Percentiles rank a stretch among this genome's conserved stretches.
These are phyloP conservation scores for Cenococcum geophilum DNA, from an alignment of 495 filamentous ascomycete genomes.

Conservation along the genomic window DNA sequence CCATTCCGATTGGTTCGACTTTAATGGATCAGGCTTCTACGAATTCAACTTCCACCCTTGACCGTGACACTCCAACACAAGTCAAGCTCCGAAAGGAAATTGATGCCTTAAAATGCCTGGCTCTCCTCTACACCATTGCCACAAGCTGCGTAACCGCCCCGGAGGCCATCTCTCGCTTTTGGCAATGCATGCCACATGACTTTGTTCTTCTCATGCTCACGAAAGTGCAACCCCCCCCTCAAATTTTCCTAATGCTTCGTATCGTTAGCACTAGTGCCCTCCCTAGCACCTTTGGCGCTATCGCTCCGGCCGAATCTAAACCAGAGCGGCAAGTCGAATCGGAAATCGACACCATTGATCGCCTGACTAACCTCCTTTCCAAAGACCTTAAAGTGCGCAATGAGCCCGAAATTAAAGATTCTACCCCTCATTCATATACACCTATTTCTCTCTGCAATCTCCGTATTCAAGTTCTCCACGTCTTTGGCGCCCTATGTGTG, in stretches of 20 bases:
- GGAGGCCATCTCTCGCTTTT: conserved; percentile 48
- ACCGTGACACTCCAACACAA: conserved; percentile 50
- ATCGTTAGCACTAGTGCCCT: conserved; percentile 57
- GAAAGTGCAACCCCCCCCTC: conserved; percentile 43
- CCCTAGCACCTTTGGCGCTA: conserved; percentile 54
- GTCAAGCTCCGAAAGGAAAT: conserved; percentile 45
- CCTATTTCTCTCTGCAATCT: conserved; percentile 43
- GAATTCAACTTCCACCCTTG: conserved; percentile 40
- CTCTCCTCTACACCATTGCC: conserved; percentile 54
- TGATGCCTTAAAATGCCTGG: conserved; percentile 51
- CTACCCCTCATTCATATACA: conserved; percentile 30
- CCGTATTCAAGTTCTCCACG: conserved; percentile 50
- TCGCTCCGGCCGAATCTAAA: conserved; percentile 29
- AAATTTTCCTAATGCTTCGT: conserved; percentile 53
- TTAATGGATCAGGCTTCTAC: conserved; percentile 30
- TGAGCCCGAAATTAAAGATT: conserved; percentile 41
- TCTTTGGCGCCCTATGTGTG: conserved; percentile 48
- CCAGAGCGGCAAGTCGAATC: conserved; percentile 46
- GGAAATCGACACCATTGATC: conserved; percentile 57
- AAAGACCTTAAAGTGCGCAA: conserved; percentile 48
- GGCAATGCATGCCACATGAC: conserved; percentile 54
- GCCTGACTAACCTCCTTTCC: conserved; percentile 53
- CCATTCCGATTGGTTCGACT: conserved; percentile 29
- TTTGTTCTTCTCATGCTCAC: conserved; percentile 61
- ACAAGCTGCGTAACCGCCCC: conserved; percentile 42